phyloP scores from a whole-genome alignment of 225 moss, liverwort and hornwort genomes.

The Physcomitrium patens region DNA sequence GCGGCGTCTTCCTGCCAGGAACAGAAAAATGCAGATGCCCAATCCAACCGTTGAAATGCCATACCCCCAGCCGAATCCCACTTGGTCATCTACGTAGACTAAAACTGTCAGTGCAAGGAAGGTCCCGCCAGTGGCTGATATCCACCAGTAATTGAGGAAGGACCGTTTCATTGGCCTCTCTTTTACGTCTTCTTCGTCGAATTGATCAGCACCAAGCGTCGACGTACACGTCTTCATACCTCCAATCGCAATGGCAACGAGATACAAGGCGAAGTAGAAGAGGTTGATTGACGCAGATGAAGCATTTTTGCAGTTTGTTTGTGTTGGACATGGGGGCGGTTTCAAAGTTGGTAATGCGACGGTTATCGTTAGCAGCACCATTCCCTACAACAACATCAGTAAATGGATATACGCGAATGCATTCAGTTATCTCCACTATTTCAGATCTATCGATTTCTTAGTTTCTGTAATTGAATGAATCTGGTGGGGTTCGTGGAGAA shows the following conservation, averaged over 20 bases:
- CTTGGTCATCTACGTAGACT: slow-evolving; percentile 56
- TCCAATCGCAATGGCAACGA: slow-evolving; percentile 56
- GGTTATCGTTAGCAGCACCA: slow-evolving; percentile 51
- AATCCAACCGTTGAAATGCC: slow-evolving; percentile 58
- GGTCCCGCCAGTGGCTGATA: slow-evolving; percentile 36
- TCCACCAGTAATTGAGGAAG: slow-evolving; percentile 67
- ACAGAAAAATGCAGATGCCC: slow-evolving; percentile 24
- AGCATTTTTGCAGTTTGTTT: slow-evolving; percentile 43
- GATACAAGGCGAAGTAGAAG: slow-evolving; percentile 59
- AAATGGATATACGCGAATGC: not conserved
- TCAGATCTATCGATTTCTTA: too few species aligned
- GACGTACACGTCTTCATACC: slow-evolving; percentile 49
- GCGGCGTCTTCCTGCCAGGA: slow-evolving; percentile 32
- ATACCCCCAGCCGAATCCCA: slow-evolving; percentile 63
- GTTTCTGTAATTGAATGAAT: not conserved
- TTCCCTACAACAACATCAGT: slow-evolving; percentile 31
- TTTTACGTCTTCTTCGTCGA: slow-evolving; percentile 52
- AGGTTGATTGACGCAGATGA: slow-evolving; percentile 34
- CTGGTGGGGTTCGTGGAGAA: not conserved
- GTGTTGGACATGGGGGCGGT: slow-evolving; percentile 42
- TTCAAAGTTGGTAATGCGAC: slow-evolving; percentile 42
- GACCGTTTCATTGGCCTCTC: slow-evolving; percentile 59
- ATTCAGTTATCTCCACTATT: too few species aligned
- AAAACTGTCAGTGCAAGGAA: slow-evolving; percentile 45
- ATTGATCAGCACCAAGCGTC: slow-evolving; percentile 76